Percentiles rank a stretch among this genome's conserved stretches.
These are phyloP conservation scores for Fraxinus ornus DNA, from an alignment of 305 asterid genomes.

Conservation along the genomic window DNA sequence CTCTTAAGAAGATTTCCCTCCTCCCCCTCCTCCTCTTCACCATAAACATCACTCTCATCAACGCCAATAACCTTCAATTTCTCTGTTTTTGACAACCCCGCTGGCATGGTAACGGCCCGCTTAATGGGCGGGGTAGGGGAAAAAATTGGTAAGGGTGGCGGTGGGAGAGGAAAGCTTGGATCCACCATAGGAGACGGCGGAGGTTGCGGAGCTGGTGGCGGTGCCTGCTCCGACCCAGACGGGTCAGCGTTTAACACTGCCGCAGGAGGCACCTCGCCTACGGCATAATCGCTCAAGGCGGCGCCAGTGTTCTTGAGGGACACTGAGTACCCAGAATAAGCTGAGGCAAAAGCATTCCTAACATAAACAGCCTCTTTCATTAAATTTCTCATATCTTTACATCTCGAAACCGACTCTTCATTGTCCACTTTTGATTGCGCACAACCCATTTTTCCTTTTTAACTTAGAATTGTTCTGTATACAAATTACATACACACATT, in stretches of 20 bases:
- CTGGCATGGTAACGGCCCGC: constrained; percentile 83
- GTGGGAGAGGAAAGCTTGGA: constrained; percentile 74
- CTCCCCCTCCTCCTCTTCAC: constrained; percentile 44
- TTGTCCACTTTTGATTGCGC: constrained; percentile 87
- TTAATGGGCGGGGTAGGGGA: constrained; percentile 73
- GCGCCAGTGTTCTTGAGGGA: constrained; percentile 91
- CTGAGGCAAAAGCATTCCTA: constrained; percentile 87
- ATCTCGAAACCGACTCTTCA: constrained; percentile 88
- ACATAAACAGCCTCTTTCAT: constrained; percentile 82
- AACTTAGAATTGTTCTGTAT: background rate
- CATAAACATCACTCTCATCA: constrained; percentile 51
- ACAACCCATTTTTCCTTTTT: constrained; percentile 63
- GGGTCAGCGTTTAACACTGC: constrained; percentile 38
- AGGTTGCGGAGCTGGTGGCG: constrained; percentile 54
- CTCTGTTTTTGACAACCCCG: constrained; percentile 29
- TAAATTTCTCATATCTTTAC: constrained; percentile 78
- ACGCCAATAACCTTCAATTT: constrained; percentile 49
- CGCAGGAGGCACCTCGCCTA: constrained; percentile 67
- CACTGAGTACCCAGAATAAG: constrained; percentile 77
- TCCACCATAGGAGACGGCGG: constrained; percentile 62
- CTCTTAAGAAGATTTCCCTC: constrained; percentile 41
- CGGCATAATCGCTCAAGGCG: constrained; percentile 83
- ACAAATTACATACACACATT: background rate
- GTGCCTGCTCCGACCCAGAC: constrained; percentile 47
- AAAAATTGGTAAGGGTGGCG: constrained; percentile 85